These are phyloP conservation scores for Candida insectorum DNA, from an alignment of 805 yeast species.

Conservation along the genomic window DNA sequence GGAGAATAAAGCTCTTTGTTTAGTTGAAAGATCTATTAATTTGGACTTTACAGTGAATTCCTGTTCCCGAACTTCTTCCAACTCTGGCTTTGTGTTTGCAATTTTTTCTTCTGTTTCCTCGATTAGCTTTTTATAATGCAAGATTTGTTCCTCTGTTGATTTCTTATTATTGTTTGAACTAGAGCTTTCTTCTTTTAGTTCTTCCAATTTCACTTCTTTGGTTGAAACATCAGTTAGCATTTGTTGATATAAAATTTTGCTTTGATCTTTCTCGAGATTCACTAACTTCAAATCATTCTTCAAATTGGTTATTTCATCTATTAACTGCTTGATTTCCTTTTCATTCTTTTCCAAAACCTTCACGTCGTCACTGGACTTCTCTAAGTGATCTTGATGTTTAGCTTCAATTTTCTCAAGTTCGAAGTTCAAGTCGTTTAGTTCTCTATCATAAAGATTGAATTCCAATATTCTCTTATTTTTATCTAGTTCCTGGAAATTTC, in stretches of 20 bases:
- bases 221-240: slow-evolving; percentile 47
- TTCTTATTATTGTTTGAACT: slow-evolving; percentile 27
- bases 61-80: slow-evolving; percentile 31
- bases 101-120: slow-evolving; percentile 35
- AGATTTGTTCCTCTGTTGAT: slow-evolving; percentile 16
- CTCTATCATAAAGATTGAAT: slow-evolving; percentile 74
- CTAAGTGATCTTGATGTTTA: slow-evolving; percentile 48
- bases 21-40: slow-evolving; percentile 41
- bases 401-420: slow-evolving; percentile 60
- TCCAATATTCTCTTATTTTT: slow-evolving; percentile 68
- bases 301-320: slow-evolving; percentile 43
- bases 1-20: slow-evolving; percentile 58
- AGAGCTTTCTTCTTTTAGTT: slow-evolving; percentile 33
- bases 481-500: slow-evolving; percentile 64
- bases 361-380: slow-evolving; percentile 52
- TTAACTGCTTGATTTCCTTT: slow-evolving; percentile 40
- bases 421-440: slow-evolving; percentile 57
- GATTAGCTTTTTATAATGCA: slow-evolving; percentile 25
- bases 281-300: slow-evolving; percentile 50
- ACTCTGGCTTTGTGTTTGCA: slow-evolving; percentile 34
- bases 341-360: slow-evolving; percentile 63
- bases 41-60: slow-evolving; percentile 41
- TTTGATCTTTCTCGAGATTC: slow-evolving; percentile 54
- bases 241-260: slow-evolving; percentile 48
- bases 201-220: slow-evolving; percentile 45